Evolutionary conservation across 2,329 filamentous ascomycete species (phyloP), one percentile per base, ranked within the genome.

Genomic region (Trichoderma harzianum): DNA sequence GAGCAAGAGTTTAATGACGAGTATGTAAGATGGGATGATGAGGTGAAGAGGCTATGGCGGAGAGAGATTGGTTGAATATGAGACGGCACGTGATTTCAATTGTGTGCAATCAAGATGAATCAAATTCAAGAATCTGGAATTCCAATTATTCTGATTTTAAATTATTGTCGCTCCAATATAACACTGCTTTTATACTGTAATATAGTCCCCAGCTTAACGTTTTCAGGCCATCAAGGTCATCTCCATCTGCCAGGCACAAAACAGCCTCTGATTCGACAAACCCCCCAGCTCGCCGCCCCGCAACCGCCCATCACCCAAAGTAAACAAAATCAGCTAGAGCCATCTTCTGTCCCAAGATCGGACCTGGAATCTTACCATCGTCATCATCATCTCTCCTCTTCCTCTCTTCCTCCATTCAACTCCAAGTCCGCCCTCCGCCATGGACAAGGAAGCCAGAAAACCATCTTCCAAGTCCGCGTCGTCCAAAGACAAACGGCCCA

Each of bases 401-500:
- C 11, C 36, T 57, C 24, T 51, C 36, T 16, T 36, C 32, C 26
- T 24, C 47, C 18, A 58, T 32, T 28, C 12, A 18, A 6, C 18
- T 1, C 6, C 28, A 58, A 47, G 16, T n/a, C 43, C 53, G 12
- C 8, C 63, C n/a, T 36, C 21, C 57, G 39, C 36, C 51, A 72
- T 66, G 62, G 67, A 65, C 24, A 57, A 66, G 26, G 60, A 70
- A 55, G 24, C 26, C n/a, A 53, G 47, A 32, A 62, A 71, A 18
- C 21, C 58, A 1, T 63, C 68, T 5, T 62, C 68, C 24, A 70
- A 70, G 26, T 7, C 51, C 7, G 53, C 68, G 7, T 51, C 60
- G 4, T 30, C 60, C 7, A 71, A 71, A 53, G 69, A 71, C 21
- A 55, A 55, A n/a, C 69, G 69, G 26, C 78, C 80, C 57, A 80